Conservation (phyloP, 768 basidiomycete species). For the Russula sp. region DNA sequence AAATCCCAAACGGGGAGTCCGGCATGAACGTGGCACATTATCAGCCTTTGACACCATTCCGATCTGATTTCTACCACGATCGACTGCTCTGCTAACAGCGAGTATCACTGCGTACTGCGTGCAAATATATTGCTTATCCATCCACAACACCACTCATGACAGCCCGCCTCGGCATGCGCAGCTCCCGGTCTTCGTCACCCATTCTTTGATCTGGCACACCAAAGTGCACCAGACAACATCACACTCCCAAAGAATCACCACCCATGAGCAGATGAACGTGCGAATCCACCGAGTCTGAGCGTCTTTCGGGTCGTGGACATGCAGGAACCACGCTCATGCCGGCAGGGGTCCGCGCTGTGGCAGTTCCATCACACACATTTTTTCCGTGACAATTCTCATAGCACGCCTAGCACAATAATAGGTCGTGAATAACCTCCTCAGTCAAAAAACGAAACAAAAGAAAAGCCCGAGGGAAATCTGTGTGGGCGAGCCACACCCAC, state of each 20-base stretch:
- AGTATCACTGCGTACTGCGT: no score
- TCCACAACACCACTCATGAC: neutral
- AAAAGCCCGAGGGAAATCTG: no score
- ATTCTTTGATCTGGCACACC: neutral
- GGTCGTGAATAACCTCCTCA: neutral
- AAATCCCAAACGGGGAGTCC: constrained; percentile 11
- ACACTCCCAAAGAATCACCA: neutral
- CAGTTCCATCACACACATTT: neutral
- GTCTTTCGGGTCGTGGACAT: neutral
- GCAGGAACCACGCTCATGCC: constrained; percentile 6
- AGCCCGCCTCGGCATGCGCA: neutral
- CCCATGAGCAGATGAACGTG: neutral
- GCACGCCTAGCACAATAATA: neutral
- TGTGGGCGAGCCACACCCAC: neutral
- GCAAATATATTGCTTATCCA: neutral
- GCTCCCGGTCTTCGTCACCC: neutral
- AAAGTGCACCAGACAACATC: neutral
- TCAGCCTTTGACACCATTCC: constrained; percentile 1
- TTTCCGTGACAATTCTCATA: neutral
- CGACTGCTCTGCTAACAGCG: neutral
- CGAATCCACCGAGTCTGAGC: neutral
- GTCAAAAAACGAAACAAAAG: neutral
- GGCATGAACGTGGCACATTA: constrained; percentile 14
- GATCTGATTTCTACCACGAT: constrained; percentile 16
- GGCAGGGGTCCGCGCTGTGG: neutral